These are phyloP conservation scores for Magnaporthiopsis poae DNA, from an alignment of 2,329 filamentous ascomycete species.

Conservation along the genomic window DNA sequence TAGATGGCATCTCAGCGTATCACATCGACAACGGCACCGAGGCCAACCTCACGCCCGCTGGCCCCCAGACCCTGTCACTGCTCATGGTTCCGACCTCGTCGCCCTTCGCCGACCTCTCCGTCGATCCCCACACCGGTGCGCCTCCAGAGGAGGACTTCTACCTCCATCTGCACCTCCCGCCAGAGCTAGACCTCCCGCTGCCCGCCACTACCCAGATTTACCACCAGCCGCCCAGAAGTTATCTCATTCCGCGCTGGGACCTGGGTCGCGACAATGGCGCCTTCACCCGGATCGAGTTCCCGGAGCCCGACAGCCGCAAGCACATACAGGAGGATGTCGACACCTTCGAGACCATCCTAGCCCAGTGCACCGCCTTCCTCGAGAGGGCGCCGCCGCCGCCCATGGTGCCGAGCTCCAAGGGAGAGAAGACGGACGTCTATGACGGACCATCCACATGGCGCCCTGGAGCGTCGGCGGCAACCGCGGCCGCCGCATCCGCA, in stretches of 20 bases:
- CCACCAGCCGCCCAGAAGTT: conserved; percentile 84
- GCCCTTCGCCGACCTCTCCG: conserved; percentile 47
- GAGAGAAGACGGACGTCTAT: conserved; percentile 4
- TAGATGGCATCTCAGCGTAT: conserved; percentile 82
- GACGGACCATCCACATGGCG: background rate
- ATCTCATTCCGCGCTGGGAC: conserved; percentile 92
- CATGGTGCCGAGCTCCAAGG: conserved; percentile 23
- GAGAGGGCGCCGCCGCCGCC: conserved; percentile 68
- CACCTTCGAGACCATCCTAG: conserved; percentile 89
- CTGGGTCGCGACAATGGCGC: conserved; percentile 77
- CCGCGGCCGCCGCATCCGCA: conserved; percentile 15
- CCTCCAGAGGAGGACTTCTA: conserved; percentile 84
- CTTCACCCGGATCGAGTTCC: conserved; percentile 90
- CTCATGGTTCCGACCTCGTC: conserved; percentile 91
- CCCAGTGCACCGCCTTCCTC: conserved; percentile 89
- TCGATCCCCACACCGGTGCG: conserved; percentile 41
- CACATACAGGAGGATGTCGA: conserved; percentile 84
- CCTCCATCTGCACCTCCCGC: conserved; percentile 85
- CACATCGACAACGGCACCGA: conserved; percentile 84
- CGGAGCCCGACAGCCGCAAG: conserved; percentile 56
- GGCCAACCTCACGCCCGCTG: conserved; percentile 68
- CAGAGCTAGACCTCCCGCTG: conserved; percentile 84
- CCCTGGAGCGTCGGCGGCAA: background rate
- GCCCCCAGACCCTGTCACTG: conserved; percentile 82
- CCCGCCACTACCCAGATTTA: conserved; percentile 96